These are phyloP conservation scores for Gautieria morchelliformis DNA, from an alignment of 768 basidiomycete genomes.

Conservation along the genomic window DNA sequence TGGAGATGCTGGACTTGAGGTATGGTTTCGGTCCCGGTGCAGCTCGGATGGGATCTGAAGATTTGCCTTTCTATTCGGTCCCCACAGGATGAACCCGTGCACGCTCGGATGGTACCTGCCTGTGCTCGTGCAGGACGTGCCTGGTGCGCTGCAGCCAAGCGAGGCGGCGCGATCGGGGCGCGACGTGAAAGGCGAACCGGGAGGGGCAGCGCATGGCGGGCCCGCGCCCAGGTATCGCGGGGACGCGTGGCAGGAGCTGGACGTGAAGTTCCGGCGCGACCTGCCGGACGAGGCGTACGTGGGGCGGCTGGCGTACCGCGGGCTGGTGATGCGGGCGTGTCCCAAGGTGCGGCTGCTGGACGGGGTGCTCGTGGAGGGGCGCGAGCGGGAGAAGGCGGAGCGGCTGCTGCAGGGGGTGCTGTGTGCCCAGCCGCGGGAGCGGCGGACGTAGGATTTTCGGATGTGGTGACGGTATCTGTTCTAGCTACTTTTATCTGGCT, in stretches of 20 bases:
- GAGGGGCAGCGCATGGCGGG: conserved; percentile 13
- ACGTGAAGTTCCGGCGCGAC: conserved; percentile 78
- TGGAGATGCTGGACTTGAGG: conserved; percentile 92
- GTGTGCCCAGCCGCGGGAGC: not conserved
- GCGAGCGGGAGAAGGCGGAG: conserved; percentile 79
- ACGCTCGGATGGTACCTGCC: conserved; percentile 96
- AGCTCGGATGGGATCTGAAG: not conserved
- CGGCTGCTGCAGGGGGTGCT: conserved; percentile 49
- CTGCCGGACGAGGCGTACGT: conserved; percentile 85
- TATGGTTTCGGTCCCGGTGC: conserved; percentile 25
- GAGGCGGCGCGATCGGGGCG: conserved; percentile 18
- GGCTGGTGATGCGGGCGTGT: conserved; percentile 75
- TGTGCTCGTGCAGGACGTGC: conserved; percentile 59
- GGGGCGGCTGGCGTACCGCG: conserved; percentile 82
- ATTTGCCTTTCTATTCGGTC: not conserved
- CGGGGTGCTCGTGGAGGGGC: conserved; percentile 72
- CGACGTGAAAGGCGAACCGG: conserved; percentile 27
- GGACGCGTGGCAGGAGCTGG: conserved; percentile 60
- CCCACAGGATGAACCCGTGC: conserved; percentile 82
- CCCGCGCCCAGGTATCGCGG: conserved; percentile 3
- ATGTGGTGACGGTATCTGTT: not conserved
- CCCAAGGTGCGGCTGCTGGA: conserved; percentile 63
- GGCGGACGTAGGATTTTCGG: not conserved
- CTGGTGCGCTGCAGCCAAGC: conserved; percentile 53
- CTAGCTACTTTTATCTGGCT: not conserved